Base-by-base conservation (phyloP, 768 basidiomycete species). In the Tylopilus sp. region DNA sequence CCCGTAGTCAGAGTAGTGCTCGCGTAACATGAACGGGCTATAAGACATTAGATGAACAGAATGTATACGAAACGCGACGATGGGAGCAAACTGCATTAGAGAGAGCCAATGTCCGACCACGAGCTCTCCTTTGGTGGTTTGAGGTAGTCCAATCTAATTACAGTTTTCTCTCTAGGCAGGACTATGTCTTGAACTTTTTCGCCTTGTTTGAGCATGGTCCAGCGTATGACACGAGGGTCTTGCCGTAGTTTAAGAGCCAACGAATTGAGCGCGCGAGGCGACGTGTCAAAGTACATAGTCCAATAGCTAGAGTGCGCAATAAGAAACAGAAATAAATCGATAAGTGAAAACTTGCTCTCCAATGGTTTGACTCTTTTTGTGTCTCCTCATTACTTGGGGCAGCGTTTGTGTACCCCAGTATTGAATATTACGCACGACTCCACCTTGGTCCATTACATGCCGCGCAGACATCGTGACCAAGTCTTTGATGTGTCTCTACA, bases 241-340 rank as follows among this genome's bases (percentile, higher is more conserved):
- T 77, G 77, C 9, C 86, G 82, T 68, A 95, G 79, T 51, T 87
- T 75, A 10, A 74, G 70, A 59, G 84, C 83, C n/a, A 96, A 74
- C 1, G 78, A 74, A 7, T 75, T 73, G 45, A 95, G 74, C 0
- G 82, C 84, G 34, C 75, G 75, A 12, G 92, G 92, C 10, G 87
- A 87, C 4, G 89, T 82, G 74, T 96, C 93, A 67, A 94, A 96
- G 65, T 91, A 82, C 76, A 96, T 81, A 5, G 87, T 85, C 91
- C 91, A 95, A 68, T 93, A 93, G 61, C 92, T 95, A 60, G 43
- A 3, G 45, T 21, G 22, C 48, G 16, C 14, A 19, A 52, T 67
- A 24, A 58, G 55, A n/a, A 24, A 44, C 1, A 29, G 22, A 37
- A 16, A 48, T 8, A 28, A 17, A 11, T 25, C 7, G 36, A 11